phyloP scores from a whole-genome alignment of 2,329 filamentous ascomycete species.

The Spiromastix sp. region DNA sequence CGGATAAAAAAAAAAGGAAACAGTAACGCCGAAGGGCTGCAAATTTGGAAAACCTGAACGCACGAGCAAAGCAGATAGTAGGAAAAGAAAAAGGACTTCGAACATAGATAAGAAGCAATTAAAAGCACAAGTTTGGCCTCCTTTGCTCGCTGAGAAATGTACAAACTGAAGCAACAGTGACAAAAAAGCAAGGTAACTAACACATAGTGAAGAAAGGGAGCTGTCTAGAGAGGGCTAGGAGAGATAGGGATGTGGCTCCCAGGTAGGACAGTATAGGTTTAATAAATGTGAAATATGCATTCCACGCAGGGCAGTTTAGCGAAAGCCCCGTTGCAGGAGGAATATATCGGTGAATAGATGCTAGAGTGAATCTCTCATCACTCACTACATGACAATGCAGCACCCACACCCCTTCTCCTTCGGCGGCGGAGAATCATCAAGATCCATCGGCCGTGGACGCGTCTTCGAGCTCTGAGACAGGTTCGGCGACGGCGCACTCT shows the following conservation, averaged over 20 bases:
- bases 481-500: conserved; percentile 24
- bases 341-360: conserved; percentile 9
- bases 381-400: conserved; percentile 62
- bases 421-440: conserved; percentile 46
- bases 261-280: too few species aligned
- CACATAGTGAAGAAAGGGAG: background rate
- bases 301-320: too few species aligned
- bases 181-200: background rate
- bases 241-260: too few species aligned
- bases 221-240: background rate
- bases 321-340: conserved; percentile 9
- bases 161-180: conserved; percentile 4
- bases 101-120: background rate
- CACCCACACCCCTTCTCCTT: conserved; percentile 56
- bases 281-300: too few species aligned
- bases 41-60: conserved; percentile 1
- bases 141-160: too few species aligned
- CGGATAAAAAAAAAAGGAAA: background rate
- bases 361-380: conserved; percentile 5
- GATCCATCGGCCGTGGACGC: conserved; percentile 37
- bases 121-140: too few species aligned
- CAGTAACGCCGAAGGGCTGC: background rate
- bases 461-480: conserved; percentile 28
- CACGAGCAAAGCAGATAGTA: background rate
- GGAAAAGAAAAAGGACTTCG: conserved; percentile 10